Conservation (phyloP, 495 filamentous ascomycete species). For the Penicillium salamii region DNA sequence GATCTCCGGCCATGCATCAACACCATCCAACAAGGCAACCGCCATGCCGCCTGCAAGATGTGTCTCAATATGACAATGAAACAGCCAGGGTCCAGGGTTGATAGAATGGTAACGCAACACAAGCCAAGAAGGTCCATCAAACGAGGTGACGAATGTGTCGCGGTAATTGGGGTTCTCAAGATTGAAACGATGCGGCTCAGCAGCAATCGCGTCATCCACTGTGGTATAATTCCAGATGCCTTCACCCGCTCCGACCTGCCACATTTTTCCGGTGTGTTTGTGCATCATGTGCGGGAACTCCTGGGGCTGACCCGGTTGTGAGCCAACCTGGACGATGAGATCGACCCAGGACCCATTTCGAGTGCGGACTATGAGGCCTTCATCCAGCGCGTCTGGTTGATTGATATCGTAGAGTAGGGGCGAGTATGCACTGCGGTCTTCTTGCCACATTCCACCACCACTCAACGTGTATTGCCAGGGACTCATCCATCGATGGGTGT, state of each 20-base stretch:
- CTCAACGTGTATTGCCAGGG: not conserved
- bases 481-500: not conserved
- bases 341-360: slow-evolving; percentile 49
- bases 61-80: slow-evolving; percentile 55
- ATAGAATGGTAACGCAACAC: slow-evolving; percentile 49
- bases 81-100: slow-evolving; percentile 47
- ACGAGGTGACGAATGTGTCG: slow-evolving; percentile 43
- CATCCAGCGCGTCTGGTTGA: slow-evolving; percentile 1
- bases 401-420: slow-evolving; percentile 23
- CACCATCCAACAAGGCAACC: slow-evolving; percentile 47
- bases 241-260: slow-evolving; percentile 39
- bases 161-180: slow-evolving; percentile 40
- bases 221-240: slow-evolving; percentile 40
- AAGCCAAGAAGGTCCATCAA: slow-evolving; percentile 38
- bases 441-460: slow-evolving; percentile 1
- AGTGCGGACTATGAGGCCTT: slow-evolving; percentile 38
- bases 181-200: slow-evolving; percentile 42
- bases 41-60: slow-evolving; percentile 50
- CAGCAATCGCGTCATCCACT: slow-evolving; percentile 39
- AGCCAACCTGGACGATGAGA: slow-evolving; percentile 36
- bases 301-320: slow-evolving; percentile 11
- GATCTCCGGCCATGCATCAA: slow-evolving; percentile 44
- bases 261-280: slow-evolving; percentile 52
- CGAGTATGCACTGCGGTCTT: slow-evolving; percentile 1
- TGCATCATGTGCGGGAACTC: slow-evolving; percentile 52